phyloP scores from a whole-genome alignment of 139 green algal species.

The Spirogloea muscicola region DNA sequence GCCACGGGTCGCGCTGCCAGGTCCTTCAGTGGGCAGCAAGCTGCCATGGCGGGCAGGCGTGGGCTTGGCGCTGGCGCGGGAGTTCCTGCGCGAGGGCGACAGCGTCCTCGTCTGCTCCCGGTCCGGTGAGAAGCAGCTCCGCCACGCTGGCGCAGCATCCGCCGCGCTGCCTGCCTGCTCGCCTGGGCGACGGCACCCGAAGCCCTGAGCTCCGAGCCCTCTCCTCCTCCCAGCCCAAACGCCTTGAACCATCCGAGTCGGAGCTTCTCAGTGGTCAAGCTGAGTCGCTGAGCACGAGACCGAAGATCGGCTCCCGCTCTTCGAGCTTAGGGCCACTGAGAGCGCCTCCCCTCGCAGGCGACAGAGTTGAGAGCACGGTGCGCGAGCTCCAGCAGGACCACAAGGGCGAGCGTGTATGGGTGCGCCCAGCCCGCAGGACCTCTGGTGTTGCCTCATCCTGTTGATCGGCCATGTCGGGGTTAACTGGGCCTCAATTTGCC shows the following conservation, averaged over 20 bases:
- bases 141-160: too few relatives aligned
- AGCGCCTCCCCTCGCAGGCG: too few relatives aligned
- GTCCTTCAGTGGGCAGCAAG: background rate
- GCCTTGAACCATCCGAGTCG: too few relatives aligned
- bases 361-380: conserved; percentile 29
- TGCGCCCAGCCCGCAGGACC: background rate
- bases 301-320: conserved; percentile 12
- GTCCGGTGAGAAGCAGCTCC: conserved; percentile 44
- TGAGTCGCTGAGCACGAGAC: background rate
- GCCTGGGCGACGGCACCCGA: background rate
- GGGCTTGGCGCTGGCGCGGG: conserved; percentile 69
- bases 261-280: background rate
- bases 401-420: background rate
- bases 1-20: background rate
- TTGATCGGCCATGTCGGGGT: too few relatives aligned
- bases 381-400: conserved; percentile 3
- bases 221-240: too few relatives aligned
- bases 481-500: too few relatives aligned
- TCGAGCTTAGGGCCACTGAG: too few relatives aligned
- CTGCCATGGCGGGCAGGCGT: conserved; percentile 43
- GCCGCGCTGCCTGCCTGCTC: background rate
- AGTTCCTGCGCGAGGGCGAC: conserved; percentile 70
- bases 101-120: conserved; percentile 73
- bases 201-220: too few relatives aligned
- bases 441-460: too few relatives aligned